Evolutionary conservation across 176 grass and related monocot genomes (phyloP).

Genomic region (Aechmea fasciata): DNA sequence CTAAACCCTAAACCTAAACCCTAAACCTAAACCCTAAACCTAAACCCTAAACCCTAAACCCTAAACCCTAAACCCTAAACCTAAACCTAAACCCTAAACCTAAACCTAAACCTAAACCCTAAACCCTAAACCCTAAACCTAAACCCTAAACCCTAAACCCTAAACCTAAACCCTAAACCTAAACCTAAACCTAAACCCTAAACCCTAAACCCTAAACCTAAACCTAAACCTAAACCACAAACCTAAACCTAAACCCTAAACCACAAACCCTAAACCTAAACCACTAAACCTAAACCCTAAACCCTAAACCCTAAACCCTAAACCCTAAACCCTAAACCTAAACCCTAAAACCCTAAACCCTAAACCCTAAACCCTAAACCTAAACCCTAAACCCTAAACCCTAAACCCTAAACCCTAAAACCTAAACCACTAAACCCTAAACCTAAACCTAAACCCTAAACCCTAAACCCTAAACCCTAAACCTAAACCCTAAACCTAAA

Average conservation of each 20-base stretch:
- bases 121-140: not conserved
- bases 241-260: too few relatives aligned
- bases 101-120: not conserved
- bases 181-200: not conserved
- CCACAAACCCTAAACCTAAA: too few relatives aligned
- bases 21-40: not conserved
- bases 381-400: too few relatives aligned
- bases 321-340: too few relatives aligned
- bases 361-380: too few relatives aligned
- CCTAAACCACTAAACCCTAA: too few relatives aligned
- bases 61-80: not conserved
- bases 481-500: not conserved
- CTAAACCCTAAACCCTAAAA: too few relatives aligned
- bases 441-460: slow-evolving; percentile 2
- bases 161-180: not conserved
- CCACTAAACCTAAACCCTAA: too few relatives aligned
- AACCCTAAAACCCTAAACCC: too few relatives aligned
- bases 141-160: not conserved
- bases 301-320: too few relatives aligned
- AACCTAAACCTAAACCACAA: slow-evolving; percentile 1
- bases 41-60: not conserved
- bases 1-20: not conserved
- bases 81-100: not conserved
- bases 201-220: not conserved
- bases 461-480: not conserved